Evolutionary conservation across 768 basidiomycete species (phyloP), one percentile per base, ranked within the genome.

Genomic region (Calocera cornea): DNA sequence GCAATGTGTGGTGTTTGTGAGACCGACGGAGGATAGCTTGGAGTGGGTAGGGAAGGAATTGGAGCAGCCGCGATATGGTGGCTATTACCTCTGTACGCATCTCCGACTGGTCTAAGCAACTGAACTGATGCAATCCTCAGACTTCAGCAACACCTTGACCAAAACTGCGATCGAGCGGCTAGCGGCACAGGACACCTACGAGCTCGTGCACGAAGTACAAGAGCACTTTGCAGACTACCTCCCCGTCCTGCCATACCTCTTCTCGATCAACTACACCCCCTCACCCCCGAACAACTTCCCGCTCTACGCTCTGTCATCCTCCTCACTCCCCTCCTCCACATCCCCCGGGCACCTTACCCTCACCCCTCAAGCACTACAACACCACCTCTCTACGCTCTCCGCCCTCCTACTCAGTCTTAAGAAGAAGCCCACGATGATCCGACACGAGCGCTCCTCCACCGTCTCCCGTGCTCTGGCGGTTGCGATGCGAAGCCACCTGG

Each of bases 191-290:
- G 97, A 99, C 75, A 92, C 97, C 76, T 92, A 91, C 70, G 97
- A 99, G 76, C 89, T 97, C 19, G 95, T 99, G 16, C 85, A 87
- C 66, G 97, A 99, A 79, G 90, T 99, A 1, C 97, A 99, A 94
- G 97, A 99, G 84, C 92, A 92, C 79, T 99, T 97, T 76, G 94
- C 93, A 71, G 97, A 99, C 77, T 98, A 94, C 72, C 84, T 91
- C 1, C 92, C 95, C 0, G 80, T 97, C 50, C 79, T 92, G 1
- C 88, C 93, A 0, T 89, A 82, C 41, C 79, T 98, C 27, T 97
- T 95, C 79, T 92, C 94, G 16, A 78, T 98, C 49, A 90, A 90
- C 72, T 84, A 93, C 73, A 78, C 78, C 0, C 91, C 94, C 0
- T 82, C 85, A 0, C 72, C 79, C 14, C 77, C 80, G 31, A 81